Percentiles rank a stretch among this genome's conserved stretches.
Conservation (phyloP, 2,329 filamentous ascomycete species). For the Domatiomyces globalis region DNA sequence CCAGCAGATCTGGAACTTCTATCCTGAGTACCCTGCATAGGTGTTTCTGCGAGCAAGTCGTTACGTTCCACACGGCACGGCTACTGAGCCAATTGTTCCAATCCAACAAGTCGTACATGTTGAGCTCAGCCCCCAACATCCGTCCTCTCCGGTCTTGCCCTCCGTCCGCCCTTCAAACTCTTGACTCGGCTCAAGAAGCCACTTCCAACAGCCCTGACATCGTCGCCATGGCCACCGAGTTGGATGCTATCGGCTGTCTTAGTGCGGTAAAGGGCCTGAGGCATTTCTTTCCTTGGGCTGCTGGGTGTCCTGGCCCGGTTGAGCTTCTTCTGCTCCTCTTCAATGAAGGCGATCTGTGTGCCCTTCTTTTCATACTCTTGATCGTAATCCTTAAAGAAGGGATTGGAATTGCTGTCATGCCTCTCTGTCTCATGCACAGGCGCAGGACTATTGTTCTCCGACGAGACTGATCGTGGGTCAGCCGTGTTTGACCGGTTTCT, state of each 20-base stretch:
- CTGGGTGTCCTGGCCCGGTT: constrained; percentile 37
- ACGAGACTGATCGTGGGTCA: not conserved
- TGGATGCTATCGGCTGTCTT: constrained; percentile 41
- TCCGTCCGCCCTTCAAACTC: constrained; percentile 60
- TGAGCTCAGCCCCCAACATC: not conserved
- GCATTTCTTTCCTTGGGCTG: constrained; percentile 41
- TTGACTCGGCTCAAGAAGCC: constrained; percentile 68
- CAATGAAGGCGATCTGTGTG: constrained; percentile 40
- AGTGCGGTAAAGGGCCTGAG: constrained; percentile 45
- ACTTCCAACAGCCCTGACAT: constrained; percentile 33
- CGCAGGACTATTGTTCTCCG: not conserved
- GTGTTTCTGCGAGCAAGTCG: not conserved
- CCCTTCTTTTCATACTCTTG: constrained; percentile 52
- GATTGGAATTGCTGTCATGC: constrained; percentile 46
- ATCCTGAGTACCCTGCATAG: too few species aligned
- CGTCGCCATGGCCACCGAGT: constrained; percentile 29
- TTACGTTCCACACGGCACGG: not conserved
- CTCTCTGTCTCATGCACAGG: constrained; percentile 20
- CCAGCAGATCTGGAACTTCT: not conserved
- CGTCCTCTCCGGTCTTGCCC: constrained; percentile 16
- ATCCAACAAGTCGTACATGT: not conserved
- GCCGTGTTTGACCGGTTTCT: constrained; percentile 46
- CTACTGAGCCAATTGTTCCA: not conserved
- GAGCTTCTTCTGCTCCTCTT: constrained; percentile 26
- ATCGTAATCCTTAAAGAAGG: constrained; percentile 72